Base-by-base conservation (phyloP, 1,139 yeast genomes). In the Hansenula sp. region DNA sequence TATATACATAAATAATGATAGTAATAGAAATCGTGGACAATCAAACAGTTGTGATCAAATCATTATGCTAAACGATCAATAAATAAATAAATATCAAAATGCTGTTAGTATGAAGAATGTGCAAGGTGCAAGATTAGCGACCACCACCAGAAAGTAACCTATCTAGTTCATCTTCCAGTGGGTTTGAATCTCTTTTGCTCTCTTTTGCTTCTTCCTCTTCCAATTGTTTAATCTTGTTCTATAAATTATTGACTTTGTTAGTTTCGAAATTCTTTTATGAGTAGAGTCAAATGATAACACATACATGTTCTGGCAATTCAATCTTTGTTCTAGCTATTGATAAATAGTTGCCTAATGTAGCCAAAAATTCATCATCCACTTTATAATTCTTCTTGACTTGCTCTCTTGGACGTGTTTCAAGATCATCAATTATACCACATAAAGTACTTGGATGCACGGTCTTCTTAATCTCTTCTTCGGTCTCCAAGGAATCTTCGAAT, bases 401-500 rank as follows among this genome's bases (percentile, higher is more conserved):
- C 8, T 47, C 50, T 5, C 40, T 29, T 10, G 49, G n/a, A 29
- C 42, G 46, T 15, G 44, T 46, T 8, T 46, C 38, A 33, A 52
- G 28, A 36, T 51, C 54, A 10, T 48, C 51, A 6, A 54, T 48
- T 8, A 54, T 50, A 6, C 53, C 46, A n/a, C 45, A 45, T 27
- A 54, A 47, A 15, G 48, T 47, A 13, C 40, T 34, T 3, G 58
- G 58, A 25, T 44, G 46, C 4, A 52, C 50, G 15, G 38, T 29
- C 16, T 16, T 27, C 30, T 25, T 36, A 15, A 25, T 12, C 1
- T 27, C 19, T 3, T 16, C 1, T 28, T 19, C 4, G 18, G 16
- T 33, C 21, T 31, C 16, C 31, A 25, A 11, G 4, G 24, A 2
- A 41, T 44, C 18, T 44, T 29, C 25, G 42, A 48, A 38, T 27